Evolutionary conservation across 2,329 filamentous ascomycete species (phyloP).

Genomic region (Cladosporium phlei): DNA sequence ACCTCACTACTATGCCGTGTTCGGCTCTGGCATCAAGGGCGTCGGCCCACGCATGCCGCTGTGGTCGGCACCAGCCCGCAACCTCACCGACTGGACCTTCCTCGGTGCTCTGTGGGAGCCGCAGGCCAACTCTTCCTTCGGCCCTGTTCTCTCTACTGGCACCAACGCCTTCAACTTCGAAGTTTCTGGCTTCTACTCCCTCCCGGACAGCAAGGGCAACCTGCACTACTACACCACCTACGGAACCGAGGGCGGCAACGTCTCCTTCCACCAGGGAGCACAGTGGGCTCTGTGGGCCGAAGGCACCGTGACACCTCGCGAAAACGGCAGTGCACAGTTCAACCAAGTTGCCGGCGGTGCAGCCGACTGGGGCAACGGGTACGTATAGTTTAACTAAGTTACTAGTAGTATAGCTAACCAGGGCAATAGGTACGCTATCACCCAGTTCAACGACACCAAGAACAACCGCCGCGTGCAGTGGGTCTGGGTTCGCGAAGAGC

Average conservation of each 20-base stretch:
- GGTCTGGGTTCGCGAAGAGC: constrained; percentile 45
- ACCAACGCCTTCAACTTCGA: constrained; percentile 46
- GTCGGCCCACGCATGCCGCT: constrained; percentile 45
- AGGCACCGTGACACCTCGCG: constrained; percentile 37
- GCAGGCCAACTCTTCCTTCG: constrained; percentile 38
- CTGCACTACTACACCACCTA: constrained; percentile 43
- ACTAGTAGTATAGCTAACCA: constrained; percentile 42
- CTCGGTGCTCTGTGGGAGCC: constrained; percentile 45
- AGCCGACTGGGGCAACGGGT: constrained; percentile 42
- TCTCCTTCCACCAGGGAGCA: constrained; percentile 35
- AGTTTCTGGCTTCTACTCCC: constrained; percentile 45
- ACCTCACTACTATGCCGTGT: constrained; percentile 44
- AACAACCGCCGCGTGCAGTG: constrained; percentile 45
- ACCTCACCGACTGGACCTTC: constrained; percentile 46
- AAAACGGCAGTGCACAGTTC: constrained; percentile 43
- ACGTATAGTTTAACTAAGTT: constrained; percentile 42
- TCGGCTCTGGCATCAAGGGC: constrained; percentile 45
- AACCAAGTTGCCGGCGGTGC: constrained; percentile 41
- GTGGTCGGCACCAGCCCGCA: constrained; percentile 41
- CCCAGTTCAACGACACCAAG: constrained; percentile 46
- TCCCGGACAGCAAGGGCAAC: constrained; percentile 40
- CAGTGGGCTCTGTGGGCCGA: constrained; percentile 47
- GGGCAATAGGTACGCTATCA: constrained; percentile 42
- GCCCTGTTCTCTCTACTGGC: constrained; percentile 39
- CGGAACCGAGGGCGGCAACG: constrained; percentile 41